Percentiles rank a stretch among this genome's conserved stretches.
phyloP scores from a whole-genome alignment of 176 grass and related monocot species.

The Canna indica region DNA sequence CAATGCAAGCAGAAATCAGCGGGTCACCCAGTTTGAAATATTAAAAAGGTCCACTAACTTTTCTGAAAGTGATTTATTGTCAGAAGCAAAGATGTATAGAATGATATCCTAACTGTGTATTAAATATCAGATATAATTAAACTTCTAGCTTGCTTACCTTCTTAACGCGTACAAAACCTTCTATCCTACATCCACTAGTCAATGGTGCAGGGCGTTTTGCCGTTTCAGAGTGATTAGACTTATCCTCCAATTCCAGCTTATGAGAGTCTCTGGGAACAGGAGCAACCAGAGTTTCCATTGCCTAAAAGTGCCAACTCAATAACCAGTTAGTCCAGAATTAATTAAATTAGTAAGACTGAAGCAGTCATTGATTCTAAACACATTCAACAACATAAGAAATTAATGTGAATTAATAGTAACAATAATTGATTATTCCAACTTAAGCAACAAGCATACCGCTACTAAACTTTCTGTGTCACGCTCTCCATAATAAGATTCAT shows the following conservation, averaged over 20 bases:
- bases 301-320: conserved; percentile 28
- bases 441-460: conserved; percentile 45
- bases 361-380: neutral
- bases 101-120: neutral
- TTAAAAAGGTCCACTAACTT: neutral
- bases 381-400: neutral
- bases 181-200: conserved; percentile 79
- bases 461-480: conserved; percentile 98
- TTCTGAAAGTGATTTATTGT: neutral
- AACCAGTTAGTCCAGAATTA: conserved; percentile 15
- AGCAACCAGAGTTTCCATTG: conserved; percentile 87
- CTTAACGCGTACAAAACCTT: conserved; percentile 95
- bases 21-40: neutral
- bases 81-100: neutral
- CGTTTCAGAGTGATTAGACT: conserved; percentile 64
- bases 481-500: conserved; percentile 97
- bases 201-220: conserved; percentile 81
- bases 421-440: neutral
- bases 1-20: neutral
- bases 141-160: conserved; percentile 38
- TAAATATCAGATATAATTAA: neutral
- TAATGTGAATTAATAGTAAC: neutral
- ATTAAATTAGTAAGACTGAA: conserved; percentile 16
- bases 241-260: conserved; percentile 57
- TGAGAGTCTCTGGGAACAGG: conserved; percentile 62